phyloP scores from a whole-genome alignment of 2,329 filamentous ascomycete genomes.

The Purpureocillium takamizusanense region DNA sequence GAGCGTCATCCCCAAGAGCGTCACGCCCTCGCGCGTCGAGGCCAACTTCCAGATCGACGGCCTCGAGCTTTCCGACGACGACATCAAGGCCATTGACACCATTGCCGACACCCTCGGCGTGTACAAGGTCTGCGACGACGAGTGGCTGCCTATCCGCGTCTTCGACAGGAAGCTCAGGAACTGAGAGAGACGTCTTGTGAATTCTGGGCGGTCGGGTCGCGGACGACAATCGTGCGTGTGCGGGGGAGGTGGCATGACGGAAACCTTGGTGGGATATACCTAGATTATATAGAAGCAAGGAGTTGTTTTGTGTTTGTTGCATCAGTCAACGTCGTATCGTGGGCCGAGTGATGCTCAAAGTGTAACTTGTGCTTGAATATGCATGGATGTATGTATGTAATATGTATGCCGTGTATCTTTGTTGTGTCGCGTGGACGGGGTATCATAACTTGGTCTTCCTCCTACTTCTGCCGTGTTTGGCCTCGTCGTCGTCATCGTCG shows the following conservation, averaged over 20 bases:
- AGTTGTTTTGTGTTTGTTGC: too few species aligned
- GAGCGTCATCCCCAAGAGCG: slow-evolving; percentile 79
- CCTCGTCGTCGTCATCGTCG: slow-evolving; percentile 7
- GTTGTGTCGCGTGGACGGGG: too few species aligned
- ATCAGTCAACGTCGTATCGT: too few species aligned
- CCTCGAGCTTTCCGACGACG: slow-evolving; percentile 63
- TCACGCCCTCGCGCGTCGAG: slow-evolving; percentile 64
- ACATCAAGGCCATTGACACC: slow-evolving; percentile 58
- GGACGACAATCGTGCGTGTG: too few species aligned
- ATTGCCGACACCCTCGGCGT: slow-evolving; percentile 57
- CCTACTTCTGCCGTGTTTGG: not conserved
- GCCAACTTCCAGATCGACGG: slow-evolving; percentile 68
- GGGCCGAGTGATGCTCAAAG: too few species aligned
- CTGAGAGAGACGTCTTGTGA: too few species aligned
- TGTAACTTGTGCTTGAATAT: slow-evolving; percentile 9
- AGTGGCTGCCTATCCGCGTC: slow-evolving; percentile 66
- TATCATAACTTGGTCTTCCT: slow-evolving; percentile 26
- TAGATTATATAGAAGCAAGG: not conserved
- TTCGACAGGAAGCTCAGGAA: slow-evolving; percentile 65
- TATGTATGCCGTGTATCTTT: too few species aligned
- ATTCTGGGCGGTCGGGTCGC: too few species aligned
- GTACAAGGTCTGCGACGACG: slow-evolving; percentile 66
- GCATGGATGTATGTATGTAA: too few species aligned
- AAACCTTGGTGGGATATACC: slow-evolving; percentile 2
- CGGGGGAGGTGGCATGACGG: too few species aligned